Evolutionary conservation across 345 rosid genomes (phyloP), one percentile per base, ranked within the genome.

Genomic region (Sisymbrium irio): DNA sequence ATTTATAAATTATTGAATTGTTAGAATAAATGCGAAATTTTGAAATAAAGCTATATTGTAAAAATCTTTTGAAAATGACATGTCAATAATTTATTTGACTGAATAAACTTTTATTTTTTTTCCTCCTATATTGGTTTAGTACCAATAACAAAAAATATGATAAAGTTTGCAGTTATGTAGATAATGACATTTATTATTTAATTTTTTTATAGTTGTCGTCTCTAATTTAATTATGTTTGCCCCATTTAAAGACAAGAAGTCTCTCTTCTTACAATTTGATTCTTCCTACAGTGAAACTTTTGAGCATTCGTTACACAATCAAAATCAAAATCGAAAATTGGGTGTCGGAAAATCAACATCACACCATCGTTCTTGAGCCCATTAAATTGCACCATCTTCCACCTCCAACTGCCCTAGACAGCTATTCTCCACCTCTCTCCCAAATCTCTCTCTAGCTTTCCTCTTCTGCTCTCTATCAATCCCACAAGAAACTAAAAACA

Each of bases 391-490:
- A 66, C 68, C 76, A 67, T 62, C 79, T 75, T 69, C 77, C 82
- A 59, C 60, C 62, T 77, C 69, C 79, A 83, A 69, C 88, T 76
- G 77, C 56, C 60, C n/a, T 69, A 69, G 90, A 83, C 81, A 89
- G 93, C 91, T 85, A 82, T 60, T 40, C 65, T 67, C 64, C 79
- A 85, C 86, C 88, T 58, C 47, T 20, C 46, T 50, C 59, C 63
- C 62, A 53, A 5, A 27, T 13, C 76, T 63, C 65, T 63, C 65
- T 64, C 63, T 74, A 33, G 20, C 33, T 63, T 28, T 51, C 78
- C 56, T 37, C 28, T 20, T 78, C 71, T 40, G 15, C 22, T 22
- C 74, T 68, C 79, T 65, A 33, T 56, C 58, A 37, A 54, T 55
- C 64, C 35, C 22, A 41, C 22, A 42, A 20, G 22, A n/a, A n/a